Conservation (phyloP, 2,329 filamentous ascomycete species). For the Rhynchosporium secalis region DNA sequence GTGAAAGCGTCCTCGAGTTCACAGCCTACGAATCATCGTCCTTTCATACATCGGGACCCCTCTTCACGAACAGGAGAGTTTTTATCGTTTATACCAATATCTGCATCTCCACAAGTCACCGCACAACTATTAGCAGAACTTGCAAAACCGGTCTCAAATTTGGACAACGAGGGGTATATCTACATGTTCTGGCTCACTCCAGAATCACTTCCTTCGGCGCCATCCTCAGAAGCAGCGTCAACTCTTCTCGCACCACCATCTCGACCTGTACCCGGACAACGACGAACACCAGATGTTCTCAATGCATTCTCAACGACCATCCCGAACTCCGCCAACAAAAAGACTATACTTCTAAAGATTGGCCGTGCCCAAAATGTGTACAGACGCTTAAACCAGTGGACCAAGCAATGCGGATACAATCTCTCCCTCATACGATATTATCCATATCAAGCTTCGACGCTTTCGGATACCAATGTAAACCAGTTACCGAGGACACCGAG, state of each 20-base stretch:
- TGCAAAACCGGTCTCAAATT: conserved; percentile 68
- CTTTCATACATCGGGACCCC: conserved; percentile 33
- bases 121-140: conserved; percentile 76
- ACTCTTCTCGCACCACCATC: conserved; percentile 57
- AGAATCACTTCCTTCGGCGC: conserved; percentile 52
- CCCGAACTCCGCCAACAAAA: conserved; percentile 41
- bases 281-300: conserved; percentile 57
- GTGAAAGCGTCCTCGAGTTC: conserved; percentile 20
- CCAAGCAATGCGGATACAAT: conserved; percentile 86
- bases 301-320: conserved; percentile 48
- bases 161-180: conserved; percentile 86
- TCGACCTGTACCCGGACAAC: conserved; percentile 38
- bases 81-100: conserved; percentile 68
- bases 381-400: conserved; percentile 89
- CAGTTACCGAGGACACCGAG: conserved; percentile 47
- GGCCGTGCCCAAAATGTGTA: conserved; percentile 79
- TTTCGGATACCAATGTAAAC: conserved; percentile 22
- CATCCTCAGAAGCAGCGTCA: conserved; percentile 59
- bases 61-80: conserved; percentile 46
- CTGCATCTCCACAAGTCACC: conserved; percentile 65
- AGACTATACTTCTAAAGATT: conserved; percentile 69
- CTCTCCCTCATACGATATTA: conserved; percentile 89
- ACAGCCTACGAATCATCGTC: conserved; percentile 29
- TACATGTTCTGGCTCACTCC: conserved; percentile 98
- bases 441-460: conserved; percentile 60